Base-by-base conservation (phyloP, 2,329 filamentous ascomycete species). In the Aspergillus calidoustus region DNA sequence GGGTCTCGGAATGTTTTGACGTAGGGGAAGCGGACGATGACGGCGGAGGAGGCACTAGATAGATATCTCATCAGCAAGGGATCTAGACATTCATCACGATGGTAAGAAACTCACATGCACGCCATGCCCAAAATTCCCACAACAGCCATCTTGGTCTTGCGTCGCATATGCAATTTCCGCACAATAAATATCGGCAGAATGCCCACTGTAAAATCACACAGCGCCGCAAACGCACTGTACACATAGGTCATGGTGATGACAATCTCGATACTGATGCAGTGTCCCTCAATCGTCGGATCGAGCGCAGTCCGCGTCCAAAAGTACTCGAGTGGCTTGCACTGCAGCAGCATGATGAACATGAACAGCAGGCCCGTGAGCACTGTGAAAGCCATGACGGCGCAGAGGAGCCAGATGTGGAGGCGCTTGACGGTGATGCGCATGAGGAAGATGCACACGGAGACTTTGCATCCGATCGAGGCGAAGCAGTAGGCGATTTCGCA, bases 61-160 rank as follows among this genome's bases (percentile, higher is more conserved):
- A 28, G 23, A 13, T 34, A 19, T 7, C 17, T 6, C 8, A 19
- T 51, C 23, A 58, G n/a, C 23, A 8, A 41, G 2, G 15, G 9
- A 25, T 23, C 13, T 3, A 25, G 15, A 55, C 15, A 9, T 17
- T 19, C 15, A 7, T 30, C 9, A 54, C 15, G 31, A 1, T 2
- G 9, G 25, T 23, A 31, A 2, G 4, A 8, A 34, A 68, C 72
- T n/a, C 67, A 75, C 72, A 81, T 79, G 67, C 85, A 85, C 38
- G 84, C 87, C 76, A 88, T 82, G 2, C 80, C 77, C 54, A 89
- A 73, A 49, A 89, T 79, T 0, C 80, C 77, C 9, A 82, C 79
- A 4, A 88, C 57, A 13, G 57, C 57, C 3, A 54, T 2, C 23
- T 59, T 59, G 22, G 57, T 59, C 50, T 59, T 47, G 5, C 9